phyloP scores from a whole-genome alignment of 2,329 filamentous ascomycete species.

The Nannizzia gypsea region DNA sequence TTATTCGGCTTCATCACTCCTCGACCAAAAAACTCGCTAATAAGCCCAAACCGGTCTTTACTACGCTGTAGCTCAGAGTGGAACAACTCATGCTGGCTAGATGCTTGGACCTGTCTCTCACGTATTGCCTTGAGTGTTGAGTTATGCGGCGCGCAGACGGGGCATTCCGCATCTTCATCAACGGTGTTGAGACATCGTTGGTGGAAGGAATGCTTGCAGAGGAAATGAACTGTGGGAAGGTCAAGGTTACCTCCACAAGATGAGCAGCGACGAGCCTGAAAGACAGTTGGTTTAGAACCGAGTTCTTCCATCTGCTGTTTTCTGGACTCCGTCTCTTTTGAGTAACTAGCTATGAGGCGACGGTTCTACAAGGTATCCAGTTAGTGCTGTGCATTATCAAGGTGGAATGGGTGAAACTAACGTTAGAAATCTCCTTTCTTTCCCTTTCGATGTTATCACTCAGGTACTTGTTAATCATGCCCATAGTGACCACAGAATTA shows the following conservation, averaged over 20 bases:
- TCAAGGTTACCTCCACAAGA: conserved; percentile 69
- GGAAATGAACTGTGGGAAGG: conserved; percentile 82
- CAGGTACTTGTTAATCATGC: conserved; percentile 89
- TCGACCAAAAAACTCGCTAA: conserved; percentile 88
- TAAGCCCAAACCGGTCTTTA: conserved; percentile 74
- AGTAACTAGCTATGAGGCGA: conserved; percentile 70
- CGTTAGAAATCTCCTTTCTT: conserved; percentile 65
- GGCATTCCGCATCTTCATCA: conserved; percentile 64
- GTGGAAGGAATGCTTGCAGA: conserved; percentile 96
- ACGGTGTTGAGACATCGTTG: conserved; percentile 68
- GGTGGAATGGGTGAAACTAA: conserved; percentile 17
- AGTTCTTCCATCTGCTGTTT: conserved; percentile 67
- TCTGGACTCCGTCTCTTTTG: conserved; percentile 69
- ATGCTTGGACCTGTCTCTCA: conserved; percentile 72
- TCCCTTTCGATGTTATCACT: conserved; percentile 80
- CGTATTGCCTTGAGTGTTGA: conserved; percentile 80
- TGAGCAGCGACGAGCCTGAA: conserved; percentile 80
- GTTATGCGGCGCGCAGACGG: conserved; percentile 71
- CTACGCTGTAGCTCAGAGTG: conserved; percentile 64
- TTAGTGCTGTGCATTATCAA: conserved; percentile 4
- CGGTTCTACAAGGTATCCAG: conserved; percentile 46
- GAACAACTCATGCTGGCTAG: conserved; percentile 81
- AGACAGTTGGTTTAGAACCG: conserved; percentile 67
- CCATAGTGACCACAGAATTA: conserved; percentile 84
- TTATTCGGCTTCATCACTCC: conserved; percentile 60